Base-by-base conservation (phyloP, 768 basidiomycete species). In the Suillus bovinus region DNA sequence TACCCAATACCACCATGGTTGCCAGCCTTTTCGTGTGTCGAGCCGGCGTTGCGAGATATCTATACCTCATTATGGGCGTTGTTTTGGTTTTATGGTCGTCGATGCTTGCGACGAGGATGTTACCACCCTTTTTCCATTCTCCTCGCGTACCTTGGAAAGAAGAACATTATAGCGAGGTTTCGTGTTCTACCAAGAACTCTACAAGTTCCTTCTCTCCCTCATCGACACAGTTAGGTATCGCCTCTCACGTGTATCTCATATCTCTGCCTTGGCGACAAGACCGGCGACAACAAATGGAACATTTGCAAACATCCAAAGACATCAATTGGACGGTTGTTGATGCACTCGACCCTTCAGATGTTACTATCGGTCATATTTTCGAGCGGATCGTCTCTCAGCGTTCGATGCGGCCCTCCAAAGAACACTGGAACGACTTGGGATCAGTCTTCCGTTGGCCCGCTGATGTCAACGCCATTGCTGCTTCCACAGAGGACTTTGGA, bases 181-280 rank as follows among this genome's bases (percentile, higher is more conserved):
- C 22, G 9, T 36, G 22, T 55, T 24, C 34, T 36, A 2, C 34
- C 22, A 36, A 55, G 9, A 17, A 24, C 22, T 17, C 11, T 17
- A 24, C 34, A 22, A 8, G 14, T 13, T 13, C 4, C 5, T 9
- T 14, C 8, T 22, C 22, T 9, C 16, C 22, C 16, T 16, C 8
- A 24, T 55, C 34, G 14, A 22, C 4, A 7, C 67, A 61, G 13
- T 74, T 85, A 6, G 79, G 78, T 36, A 67, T 82, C 34, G 75
- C 80, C 17, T 73, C 77, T 5, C 67, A 76, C 10, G 78, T 84
- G 58, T 86, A 83, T 64, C 83, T 91, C 1, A 68, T 91, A 46
- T 87, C 87, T 29, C 84, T 90, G 33, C 81, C 83, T 10, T 74
- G 69, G 31, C 82, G 90, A 34, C 67, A 67, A 20, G 88, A 88